Percentiles rank a stretch among this genome's conserved stretches.
Conservation (phyloP, 768 basidiomycete species). For the Serendipita sp. region DNA sequence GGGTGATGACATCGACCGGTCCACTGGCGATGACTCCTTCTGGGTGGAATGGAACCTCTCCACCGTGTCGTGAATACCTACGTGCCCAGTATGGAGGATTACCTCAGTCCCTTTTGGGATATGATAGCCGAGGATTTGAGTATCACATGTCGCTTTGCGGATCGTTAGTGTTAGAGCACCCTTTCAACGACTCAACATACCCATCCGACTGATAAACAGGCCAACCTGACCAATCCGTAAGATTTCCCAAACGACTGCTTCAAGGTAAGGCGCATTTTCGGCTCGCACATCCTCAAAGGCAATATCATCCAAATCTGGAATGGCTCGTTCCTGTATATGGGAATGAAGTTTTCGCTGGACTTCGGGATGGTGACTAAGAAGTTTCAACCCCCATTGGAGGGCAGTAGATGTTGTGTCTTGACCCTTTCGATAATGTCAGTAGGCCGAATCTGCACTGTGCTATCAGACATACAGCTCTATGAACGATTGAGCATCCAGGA, state of each 20-base stretch:
- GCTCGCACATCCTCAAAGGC: background rate
- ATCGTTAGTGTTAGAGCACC: background rate
- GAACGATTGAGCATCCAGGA: background rate
- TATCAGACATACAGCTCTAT: background rate
- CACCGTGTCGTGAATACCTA: background rate
- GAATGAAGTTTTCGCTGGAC: background rate
- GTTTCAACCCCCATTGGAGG: background rate
- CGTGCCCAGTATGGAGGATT: background rate
- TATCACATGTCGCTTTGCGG: background rate
- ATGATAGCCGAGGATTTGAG: background rate
- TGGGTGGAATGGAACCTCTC: background rate
- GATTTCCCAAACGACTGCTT: constrained; percentile 1
- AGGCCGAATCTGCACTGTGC: background rate
- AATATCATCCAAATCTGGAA: background rate
- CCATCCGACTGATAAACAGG: constrained; percentile 2
- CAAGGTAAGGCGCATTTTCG: background rate
- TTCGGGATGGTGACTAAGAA: background rate
- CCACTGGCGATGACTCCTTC: background rate
- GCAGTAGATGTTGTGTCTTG: constrained; percentile 3
- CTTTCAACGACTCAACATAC: background rate
- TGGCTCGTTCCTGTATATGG: background rate
- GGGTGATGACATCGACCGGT: too few relatives aligned
- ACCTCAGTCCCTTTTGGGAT: constrained; percentile 2
- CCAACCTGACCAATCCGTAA: background rate
- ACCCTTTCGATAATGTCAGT: background rate